Conservation (phyloP, 495 filamentous ascomycete species). For the Aspergillus saccharolyticus region DNA sequence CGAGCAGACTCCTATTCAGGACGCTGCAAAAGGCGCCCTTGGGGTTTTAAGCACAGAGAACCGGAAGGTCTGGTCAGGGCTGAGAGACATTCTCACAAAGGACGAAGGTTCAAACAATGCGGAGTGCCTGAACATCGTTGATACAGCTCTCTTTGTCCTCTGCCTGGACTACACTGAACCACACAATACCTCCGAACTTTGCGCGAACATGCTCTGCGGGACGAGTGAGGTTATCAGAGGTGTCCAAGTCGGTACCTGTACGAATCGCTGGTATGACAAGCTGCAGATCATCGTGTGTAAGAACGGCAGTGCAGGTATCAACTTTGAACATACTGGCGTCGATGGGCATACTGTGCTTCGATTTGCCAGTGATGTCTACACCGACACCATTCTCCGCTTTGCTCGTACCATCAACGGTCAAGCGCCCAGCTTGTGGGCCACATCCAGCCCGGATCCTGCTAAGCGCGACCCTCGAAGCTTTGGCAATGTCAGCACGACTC, state of each 20-base stretch:
- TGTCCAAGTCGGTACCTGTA: constrained; percentile 95
- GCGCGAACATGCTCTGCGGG: constrained; percentile 97
- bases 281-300: constrained; percentile 99
- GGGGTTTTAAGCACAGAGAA: constrained; percentile 96
- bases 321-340: constrained; percentile 97
- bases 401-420: constrained; percentile 94
- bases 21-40: constrained; percentile 88
- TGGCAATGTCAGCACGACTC: constrained; percentile 89
- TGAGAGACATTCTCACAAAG: constrained; percentile 82
- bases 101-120: constrained; percentile 89
- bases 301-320: constrained; percentile 96
- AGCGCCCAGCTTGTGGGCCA: constrained; percentile 87
- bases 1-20: constrained; percentile 79
- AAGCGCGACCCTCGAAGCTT: constrained; percentile 93
- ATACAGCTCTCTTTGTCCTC: constrained; percentile 87
- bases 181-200: constrained; percentile 68
- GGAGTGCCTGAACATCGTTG: constrained; percentile 89
- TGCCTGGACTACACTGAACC: constrained; percentile 93
- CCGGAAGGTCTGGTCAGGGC: constrained; percentile 87
- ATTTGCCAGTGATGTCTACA: constrained; percentile 94
- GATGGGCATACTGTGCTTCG: constrained; percentile 96
- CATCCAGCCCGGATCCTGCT: constrained; percentile 82
- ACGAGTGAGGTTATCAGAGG: constrained; percentile 87
- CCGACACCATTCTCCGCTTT: constrained; percentile 95
- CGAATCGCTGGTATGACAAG: constrained; percentile 98